A percentile compares a stretch with the other conserved stretches of the same genome.
Evolutionary conservation across 176 grass and related monocot genomes (phyloP).

Genomic region (Guadua angustifolia): DNA sequence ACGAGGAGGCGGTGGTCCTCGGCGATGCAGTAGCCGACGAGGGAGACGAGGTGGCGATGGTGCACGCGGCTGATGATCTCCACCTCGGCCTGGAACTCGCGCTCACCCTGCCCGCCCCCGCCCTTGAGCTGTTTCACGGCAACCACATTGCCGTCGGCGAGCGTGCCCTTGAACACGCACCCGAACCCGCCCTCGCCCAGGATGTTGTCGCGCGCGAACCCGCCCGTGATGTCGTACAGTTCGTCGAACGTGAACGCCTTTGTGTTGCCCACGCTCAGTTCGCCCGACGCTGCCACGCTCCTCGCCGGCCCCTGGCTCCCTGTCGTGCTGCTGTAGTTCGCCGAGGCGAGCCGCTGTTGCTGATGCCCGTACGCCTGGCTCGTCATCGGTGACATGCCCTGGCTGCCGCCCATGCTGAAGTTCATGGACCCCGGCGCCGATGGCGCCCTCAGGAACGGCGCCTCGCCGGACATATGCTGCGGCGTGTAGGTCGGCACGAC

Average conservation of each 20-base stretch:
- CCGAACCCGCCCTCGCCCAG: slow-evolving; percentile 93
- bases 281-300: slow-evolving; percentile 43
- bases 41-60: slow-evolving; percentile 86
- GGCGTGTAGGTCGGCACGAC: slow-evolving; percentile 50
- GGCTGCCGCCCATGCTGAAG: slow-evolving; percentile 47
- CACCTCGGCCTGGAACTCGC: slow-evolving; percentile 94
- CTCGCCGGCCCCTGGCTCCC: slow-evolving; percentile 48
- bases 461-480: slow-evolving; percentile 73
- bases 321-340: slow-evolving; percentile 49
- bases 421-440: slow-evolving; percentile 50
- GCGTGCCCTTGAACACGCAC: slow-evolving; percentile 83
- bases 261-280: slow-evolving; percentile 62
- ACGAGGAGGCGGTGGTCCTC: slow-evolving; percentile 84
- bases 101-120: slow-evolving; percentile 88
- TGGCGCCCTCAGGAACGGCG: slow-evolving; percentile 58
- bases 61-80: slow-evolving; percentile 95
- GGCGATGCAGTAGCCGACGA: slow-evolving; percentile 85
- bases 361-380: slow-evolving; percentile 30
- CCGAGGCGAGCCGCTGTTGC: slow-evolving; percentile 30
- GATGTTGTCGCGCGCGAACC: slow-evolving; percentile 71
- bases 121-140: slow-evolving; percentile 94
- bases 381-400: slow-evolving; percentile 28
- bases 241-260: slow-evolving; percentile 80
- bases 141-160: slow-evolving; percentile 67
- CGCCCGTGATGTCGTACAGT: slow-evolving; percentile 73